Conservation (phyloP, 345 rosid genomes). For the Salix koriyanagi region DNA sequence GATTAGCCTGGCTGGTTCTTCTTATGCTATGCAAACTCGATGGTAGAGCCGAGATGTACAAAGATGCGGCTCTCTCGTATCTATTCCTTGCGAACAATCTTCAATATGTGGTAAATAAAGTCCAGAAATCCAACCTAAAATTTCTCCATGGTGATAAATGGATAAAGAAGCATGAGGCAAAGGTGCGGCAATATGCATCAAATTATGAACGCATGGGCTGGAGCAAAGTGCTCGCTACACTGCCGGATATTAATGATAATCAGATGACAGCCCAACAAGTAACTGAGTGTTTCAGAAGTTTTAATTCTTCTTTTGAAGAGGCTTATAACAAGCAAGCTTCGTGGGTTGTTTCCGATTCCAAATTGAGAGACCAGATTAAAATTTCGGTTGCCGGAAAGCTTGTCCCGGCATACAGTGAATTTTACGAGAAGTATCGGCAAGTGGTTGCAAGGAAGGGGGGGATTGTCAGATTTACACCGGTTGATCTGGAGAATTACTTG, state of each 20-base stretch:
- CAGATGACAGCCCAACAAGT: conserved; percentile 32
- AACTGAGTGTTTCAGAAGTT: conserved; percentile 36
- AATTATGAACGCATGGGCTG: conserved; percentile 69
- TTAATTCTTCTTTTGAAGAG: conserved; percentile 58
- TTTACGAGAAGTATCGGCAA: conserved; percentile 36
- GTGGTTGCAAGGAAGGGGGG: conserved; percentile 18
- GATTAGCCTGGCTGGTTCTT: conserved; percentile 66
- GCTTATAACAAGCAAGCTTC: conserved; percentile 44
- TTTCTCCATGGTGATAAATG: conserved; percentile 59
- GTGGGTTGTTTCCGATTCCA: conserved; percentile 60
- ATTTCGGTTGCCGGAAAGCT: conserved; percentile 47
- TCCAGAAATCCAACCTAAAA: conserved; percentile 46
- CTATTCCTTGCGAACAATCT: conserved; percentile 78
- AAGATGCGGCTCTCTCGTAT: conserved; percentile 56
- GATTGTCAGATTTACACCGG: conserved; percentile 60
- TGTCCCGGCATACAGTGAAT: conserved; percentile 39
- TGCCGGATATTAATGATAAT: conserved; percentile 33
- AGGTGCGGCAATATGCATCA: conserved; percentile 45
- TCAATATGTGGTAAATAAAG: conserved; percentile 63
- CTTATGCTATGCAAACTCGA: conserved; percentile 72
- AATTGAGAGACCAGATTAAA: conserved; percentile 51
- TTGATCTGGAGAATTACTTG: conserved; percentile 51
- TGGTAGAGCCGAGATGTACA: conserved; percentile 54
- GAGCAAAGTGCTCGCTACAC: conserved; percentile 47
- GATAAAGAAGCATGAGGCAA: conserved; percentile 52